Base-by-base conservation (phyloP, 1,284 basidiomycete species). In the Termitomyces sp. region DNA sequence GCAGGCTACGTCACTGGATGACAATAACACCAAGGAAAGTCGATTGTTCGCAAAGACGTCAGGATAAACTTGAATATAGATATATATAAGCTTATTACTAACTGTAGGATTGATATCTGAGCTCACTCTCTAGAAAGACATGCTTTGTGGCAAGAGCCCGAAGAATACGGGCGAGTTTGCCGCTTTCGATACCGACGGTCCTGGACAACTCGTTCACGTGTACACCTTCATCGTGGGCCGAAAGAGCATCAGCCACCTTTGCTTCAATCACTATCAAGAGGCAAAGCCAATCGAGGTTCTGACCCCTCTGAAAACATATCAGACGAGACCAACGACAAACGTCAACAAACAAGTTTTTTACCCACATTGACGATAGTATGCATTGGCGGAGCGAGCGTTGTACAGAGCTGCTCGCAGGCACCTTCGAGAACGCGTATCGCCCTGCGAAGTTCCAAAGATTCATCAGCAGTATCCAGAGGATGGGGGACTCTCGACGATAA, bases 11-110 rank as follows among this genome's bases (percentile, higher is more conserved):
- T 41, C 0, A 59, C 60, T 53, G 62, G 60, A 1, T 47, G 62
- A 61, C 1, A 66, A 40, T 1, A 70, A 56, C n/a, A 61, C 63
- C 14, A 65, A 52, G 40, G 65, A 67, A n/a, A 70, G 55, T 5
- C 67, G 64, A 53, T 70, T 71, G 46, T 72, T 70, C 11, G 66
- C 64, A 41, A 69, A 72, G 1, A 68, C 64, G 37, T 66, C 60
- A 2, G 41, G 26, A 24, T 41, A n/a, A 14, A 57, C 56, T 57
- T 40, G n/a, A 10, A n/a, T n/a, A n/a, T n/a, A n/a, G n/a, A n/a
- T n/a, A n/a, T n/a, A n/a, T n/a, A n/a, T n/a, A n/a, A n/a, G n/a
- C n/a, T n/a, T n/a, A n/a, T 10, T n/a, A n/a, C 8, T 24, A 37
- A 34, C 3, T n/a, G 6, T 1, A 21, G n/a, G 11, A 43, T 21